Base-by-base conservation (phyloP, 768 basidiomycete species). In the Multifurca ochricompacta region DNA sequence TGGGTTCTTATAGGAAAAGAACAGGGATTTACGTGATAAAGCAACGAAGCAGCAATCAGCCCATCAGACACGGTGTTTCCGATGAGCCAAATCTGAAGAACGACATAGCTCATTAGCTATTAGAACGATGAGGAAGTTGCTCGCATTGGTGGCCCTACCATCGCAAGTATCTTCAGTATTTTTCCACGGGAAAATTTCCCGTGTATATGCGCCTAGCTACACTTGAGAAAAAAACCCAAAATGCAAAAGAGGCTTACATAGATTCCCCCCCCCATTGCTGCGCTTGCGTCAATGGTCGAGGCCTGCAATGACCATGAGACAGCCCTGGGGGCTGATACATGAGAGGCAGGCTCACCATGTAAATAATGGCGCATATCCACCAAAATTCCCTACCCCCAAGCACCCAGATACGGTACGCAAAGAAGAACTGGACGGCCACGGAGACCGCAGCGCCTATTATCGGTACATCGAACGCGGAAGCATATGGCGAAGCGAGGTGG, bases 381-480 rank as follows among this genome's bases (percentile, higher is more conserved):
- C 45, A 31, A 7, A 31, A 3, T 1, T 31, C 6, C 19, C 18
- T 41, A 13, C 30, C 18, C 23, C 55, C 37, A 8, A 56, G 50
- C 28, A 56, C 32, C 49, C 43, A 62, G 23, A 70, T 69, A 14
- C 68, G 63, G 43, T 66, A 68, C 41, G 63, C 65, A 60, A 66
- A 69, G 49, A 70, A 70, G 6, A 67, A 37, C 51, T 69, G 66
- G 11, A 68, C 62, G 7, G 58, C 52, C 25, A 69, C 53, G 5
- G 63, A 60, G n/a, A 66, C 60, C 6, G 66, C 16, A 6, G 60
- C 47, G 5, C 64, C 67, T 27, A 68, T 59, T 4, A 69, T 49
- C 18, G 66, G 67, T 5, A 59, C 61, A 48, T 66, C 66, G 27
- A 67, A 58, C 6, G 62, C 47, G 1, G 63, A 65, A 11, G 64